phyloP scores from a whole-genome alignment of 2,329 filamentous ascomycete genomes.

The Colletotrichum sp. region DNA sequence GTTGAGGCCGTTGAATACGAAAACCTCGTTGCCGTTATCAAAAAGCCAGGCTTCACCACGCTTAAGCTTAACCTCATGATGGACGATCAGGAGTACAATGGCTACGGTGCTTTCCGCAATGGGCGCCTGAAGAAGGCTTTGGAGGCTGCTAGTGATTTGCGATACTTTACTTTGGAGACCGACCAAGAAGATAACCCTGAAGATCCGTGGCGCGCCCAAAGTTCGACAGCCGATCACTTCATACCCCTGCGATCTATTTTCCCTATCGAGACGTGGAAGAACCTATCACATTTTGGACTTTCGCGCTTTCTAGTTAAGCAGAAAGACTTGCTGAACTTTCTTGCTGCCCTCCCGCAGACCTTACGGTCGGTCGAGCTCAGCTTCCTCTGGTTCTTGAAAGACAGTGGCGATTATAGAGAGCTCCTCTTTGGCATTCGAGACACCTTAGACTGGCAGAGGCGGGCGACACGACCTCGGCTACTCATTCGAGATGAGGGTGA shows the following conservation, averaged over 20 bases:
- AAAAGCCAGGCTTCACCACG: slow-evolving; percentile 29
- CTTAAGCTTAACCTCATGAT: slow-evolving; percentile 30
- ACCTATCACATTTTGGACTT: slow-evolving; percentile 35
- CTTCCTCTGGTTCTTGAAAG: slow-evolving; percentile 29
- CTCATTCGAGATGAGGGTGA: neutral
- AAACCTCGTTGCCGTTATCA: slow-evolving; percentile 26
- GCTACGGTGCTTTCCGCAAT: slow-evolving; percentile 17
- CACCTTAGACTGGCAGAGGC: slow-evolving; percentile 20
- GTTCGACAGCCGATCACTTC: neutral
- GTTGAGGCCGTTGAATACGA: slow-evolving; percentile 24
- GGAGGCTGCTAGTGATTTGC: slow-evolving; percentile 17
- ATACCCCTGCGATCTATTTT: slow-evolving; percentile 32
- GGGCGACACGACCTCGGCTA: slow-evolving; percentile 2
- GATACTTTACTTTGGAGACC: slow-evolving; percentile 27
- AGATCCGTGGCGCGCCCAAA: neutral
- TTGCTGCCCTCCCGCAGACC: slow-evolving; percentile 29
- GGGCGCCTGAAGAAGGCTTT: slow-evolving; percentile 24
- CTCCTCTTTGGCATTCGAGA: slow-evolving; percentile 26
- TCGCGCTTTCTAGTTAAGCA: slow-evolving; percentile 28
- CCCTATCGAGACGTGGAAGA: slow-evolving; percentile 30
- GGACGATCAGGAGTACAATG: neutral
- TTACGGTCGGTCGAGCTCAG: slow-evolving; percentile 37
- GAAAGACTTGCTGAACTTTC: slow-evolving; percentile 30
- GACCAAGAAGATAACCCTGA: neutral
- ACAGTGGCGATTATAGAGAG: neutral